Conservation (phyloP, 805 yeast species). For the Martiniozyma abietophila region DNA sequence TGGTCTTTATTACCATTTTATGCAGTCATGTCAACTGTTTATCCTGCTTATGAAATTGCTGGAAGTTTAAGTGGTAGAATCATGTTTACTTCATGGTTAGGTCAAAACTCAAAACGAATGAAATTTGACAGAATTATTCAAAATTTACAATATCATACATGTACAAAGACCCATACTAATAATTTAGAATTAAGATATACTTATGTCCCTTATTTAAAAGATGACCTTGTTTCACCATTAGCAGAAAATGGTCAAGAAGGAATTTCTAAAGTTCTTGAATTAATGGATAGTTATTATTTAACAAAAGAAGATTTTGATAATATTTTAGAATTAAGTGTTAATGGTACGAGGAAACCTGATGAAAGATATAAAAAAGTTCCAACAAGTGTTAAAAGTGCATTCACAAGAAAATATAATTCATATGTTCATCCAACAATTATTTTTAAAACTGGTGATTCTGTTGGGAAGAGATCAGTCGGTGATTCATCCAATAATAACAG, state of each 20-base stretch:
- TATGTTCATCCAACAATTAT: conserved; percentile 78
- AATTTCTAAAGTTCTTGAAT: conserved; percentile 51
- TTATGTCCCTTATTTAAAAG: conserved; percentile 58
- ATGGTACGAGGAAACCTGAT: conserved; percentile 35
- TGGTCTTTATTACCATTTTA: conserved; percentile 93
- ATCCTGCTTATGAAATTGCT: conserved; percentile 66
- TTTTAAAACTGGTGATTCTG: conserved; percentile 60
- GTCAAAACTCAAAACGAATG: conserved; percentile 77
- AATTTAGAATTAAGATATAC: conserved; percentile 66
- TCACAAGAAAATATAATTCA: conserved; percentile 77
- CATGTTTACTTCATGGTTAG: conserved; percentile 79
- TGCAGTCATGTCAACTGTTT: conserved; percentile 75
- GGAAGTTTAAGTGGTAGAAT: conserved; percentile 64
- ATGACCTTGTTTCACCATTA: conserved; percentile 52
- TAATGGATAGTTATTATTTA: conserved; percentile 77
- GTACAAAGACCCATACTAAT: conserved; percentile 71
- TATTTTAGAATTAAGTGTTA: conserved; percentile 75
- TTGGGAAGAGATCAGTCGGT: conserved; percentile 29
- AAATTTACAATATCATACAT: conserved; percentile 80
- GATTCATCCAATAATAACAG: conserved; percentile 20
- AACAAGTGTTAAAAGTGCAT: conserved; percentile 71
- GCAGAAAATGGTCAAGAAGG: conserved; percentile 49
- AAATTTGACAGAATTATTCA: conserved; percentile 74
- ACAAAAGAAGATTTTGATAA: conserved; percentile 91
- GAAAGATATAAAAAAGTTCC: conserved; percentile 51